Base-by-base conservation (phyloP, 257 asterid species). In the Ajuga chamaepitys region DNA sequence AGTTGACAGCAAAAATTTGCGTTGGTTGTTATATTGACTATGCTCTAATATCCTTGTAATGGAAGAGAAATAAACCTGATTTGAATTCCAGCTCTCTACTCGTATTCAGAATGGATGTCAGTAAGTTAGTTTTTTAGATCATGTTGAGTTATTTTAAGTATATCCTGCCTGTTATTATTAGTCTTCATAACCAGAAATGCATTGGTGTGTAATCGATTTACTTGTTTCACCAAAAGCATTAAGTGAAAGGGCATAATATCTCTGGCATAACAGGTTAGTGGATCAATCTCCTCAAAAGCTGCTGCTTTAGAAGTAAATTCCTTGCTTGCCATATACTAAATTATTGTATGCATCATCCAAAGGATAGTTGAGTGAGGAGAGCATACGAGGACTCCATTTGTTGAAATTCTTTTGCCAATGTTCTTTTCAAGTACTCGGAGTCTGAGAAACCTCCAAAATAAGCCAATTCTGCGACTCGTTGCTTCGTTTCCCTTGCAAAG, bases 401-500 rank as follows among this genome's bases (percentile, higher is more conserved):
- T 73, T 74, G 94, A 80, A 87, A 94, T 78, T 83, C 97, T 73
- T 81, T 77, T 44, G 86, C 84, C 68, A 94, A 78, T 51, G 99
- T 82, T 78, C 97, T 80, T 68, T 58, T 78, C 88, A 94, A 74
- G 83, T 74, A 89, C 26, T 74, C 89, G 38, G 84, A 59, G 81
- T 90, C 96, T 71, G 80, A 78, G 81, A 90, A 90, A 38, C 99
- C 99, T 71, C 99, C 97, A 74, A 94, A 87, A 71, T 67, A 82
- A 75, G 77, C 76, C 80, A 94, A 79, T 70, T 94, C 95, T 66
- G 24, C 66, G 44, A 84, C 82, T 68, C 85, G 85, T 75, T 81
- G 77, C 86, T 78, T 75, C 62, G 86, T 88, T 75, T 85, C 92
- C 84, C 99, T 93, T 78, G 67, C 11, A 18, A 37, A n/a, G 44